Conservation (phyloP, 2,329 filamentous ascomycete genomes). For the Fusarium setosum region DNA sequence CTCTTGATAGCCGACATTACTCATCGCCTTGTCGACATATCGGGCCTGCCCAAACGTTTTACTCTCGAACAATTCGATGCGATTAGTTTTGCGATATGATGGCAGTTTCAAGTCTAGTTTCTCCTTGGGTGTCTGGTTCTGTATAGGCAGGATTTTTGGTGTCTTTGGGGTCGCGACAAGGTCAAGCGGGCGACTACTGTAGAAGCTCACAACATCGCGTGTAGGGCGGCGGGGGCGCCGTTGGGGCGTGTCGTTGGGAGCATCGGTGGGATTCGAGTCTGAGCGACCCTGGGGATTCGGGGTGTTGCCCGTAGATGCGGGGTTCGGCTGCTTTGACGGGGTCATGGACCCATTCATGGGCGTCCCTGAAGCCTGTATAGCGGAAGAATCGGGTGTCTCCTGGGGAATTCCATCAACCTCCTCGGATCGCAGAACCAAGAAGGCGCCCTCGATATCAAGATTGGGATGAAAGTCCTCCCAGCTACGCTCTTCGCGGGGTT, state of each 20-base stretch:
- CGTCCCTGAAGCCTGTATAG: constrained; percentile 42
- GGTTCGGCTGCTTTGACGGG: constrained; percentile 59
- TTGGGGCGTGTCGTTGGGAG: constrained; percentile 48
- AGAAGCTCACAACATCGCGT: constrained; percentile 64
- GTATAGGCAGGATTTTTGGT: constrained; percentile 77
- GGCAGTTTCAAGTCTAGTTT: constrained; percentile 81
- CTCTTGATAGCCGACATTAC: constrained; percentile 94
- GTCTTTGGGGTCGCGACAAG: constrained; percentile 61
- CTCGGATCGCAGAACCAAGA: constrained; percentile 83
- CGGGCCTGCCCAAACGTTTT: constrained; percentile 86
- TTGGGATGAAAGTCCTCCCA: constrained; percentile 99
- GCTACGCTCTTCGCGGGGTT: constrained; percentile 93
- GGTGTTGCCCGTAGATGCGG: constrained; percentile 55
- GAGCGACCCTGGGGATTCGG: constrained; percentile 51
- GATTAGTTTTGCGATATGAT: constrained; percentile 79
- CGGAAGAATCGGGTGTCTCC: constrained; percentile 52
- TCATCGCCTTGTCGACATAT: constrained; percentile 97
- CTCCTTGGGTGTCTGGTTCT: constrained; percentile 84
- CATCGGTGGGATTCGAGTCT: constrained; percentile 48
- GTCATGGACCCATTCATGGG: constrained; percentile 56
- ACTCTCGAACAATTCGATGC: constrained; percentile 84
- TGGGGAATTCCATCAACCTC: constrained; percentile 81
- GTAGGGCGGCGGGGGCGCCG: constrained; percentile 57
- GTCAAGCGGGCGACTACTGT: constrained; percentile 61
- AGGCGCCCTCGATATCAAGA: constrained; percentile 85